Base-by-base conservation (phyloP, 305 asterid genomes). In the Solanum hybrid region DNA sequence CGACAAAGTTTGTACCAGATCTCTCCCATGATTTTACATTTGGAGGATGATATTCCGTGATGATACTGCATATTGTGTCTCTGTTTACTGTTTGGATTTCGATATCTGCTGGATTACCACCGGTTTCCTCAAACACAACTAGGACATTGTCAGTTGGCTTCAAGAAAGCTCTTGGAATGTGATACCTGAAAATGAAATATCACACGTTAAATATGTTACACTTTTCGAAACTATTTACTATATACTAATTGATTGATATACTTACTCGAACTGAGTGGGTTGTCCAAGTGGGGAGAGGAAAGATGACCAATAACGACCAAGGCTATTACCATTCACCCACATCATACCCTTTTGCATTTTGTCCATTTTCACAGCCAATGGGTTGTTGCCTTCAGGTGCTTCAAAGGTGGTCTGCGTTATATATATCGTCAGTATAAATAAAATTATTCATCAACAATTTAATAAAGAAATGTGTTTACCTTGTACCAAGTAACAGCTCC, bases 231-330 rank as follows among this genome's bases (percentile, higher is more conserved):
- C 57, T 79, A 2, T 36, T 36, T 33, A 10, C 5, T 40, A 46
- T 20, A 39, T 39, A 39, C 42, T 22, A 11, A 16, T 24, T n/a
- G 10, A n/a, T 6, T 24, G 74, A 29, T 82, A 51, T 46, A 29
- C 87, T 29, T 84, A 84, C 96, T 94, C 96, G 57, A 90, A 92
- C 88, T 96, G 98, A 39, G 96, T 93, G 11, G 98, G 96, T 31
- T 71, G 92, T 34, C 93, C 94, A 9, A 93, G 93, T 1, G 97
- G 94, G 4, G 98, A 95, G 71, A 91, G 92, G 89, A 92, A 95
- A 71, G 97, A 94, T 5, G 92, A 91, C 98, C 98, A 96, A 29
- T 94, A 96, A 9, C 98, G 95, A 8, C 98, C 98, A 14, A 96
- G 89, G 94, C 89, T 94, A 39, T 22, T 42, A 11, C 98, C 98